Evolutionary conservation across 345 rosid genomes (phyloP).

Genomic region (Pseudoturritis turrita): DNA sequence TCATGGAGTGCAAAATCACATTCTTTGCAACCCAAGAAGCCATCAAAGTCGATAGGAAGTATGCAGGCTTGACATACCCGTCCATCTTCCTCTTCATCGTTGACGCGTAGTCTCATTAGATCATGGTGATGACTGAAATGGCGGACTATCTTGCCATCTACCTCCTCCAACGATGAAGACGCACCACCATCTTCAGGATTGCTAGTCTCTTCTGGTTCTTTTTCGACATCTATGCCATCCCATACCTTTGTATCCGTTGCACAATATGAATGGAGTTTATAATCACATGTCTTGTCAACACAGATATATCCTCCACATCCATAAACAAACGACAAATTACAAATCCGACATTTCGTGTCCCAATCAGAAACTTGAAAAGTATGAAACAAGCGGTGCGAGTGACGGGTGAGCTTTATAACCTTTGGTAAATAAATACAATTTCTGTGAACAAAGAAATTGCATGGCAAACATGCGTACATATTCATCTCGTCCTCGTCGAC

Average conservation of each 20-base stretch:
- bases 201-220: background rate
- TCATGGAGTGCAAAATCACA: constrained; percentile 2
- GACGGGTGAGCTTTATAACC: background rate
- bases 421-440: background rate
- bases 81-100: background rate
- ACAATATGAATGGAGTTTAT: background rate
- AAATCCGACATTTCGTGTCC: background rate
- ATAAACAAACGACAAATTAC: fast-evolving
- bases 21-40: background rate
- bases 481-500: no score
- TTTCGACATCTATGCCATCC: constrained; percentile 9
- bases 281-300: background rate
- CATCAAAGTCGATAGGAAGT: background rate
- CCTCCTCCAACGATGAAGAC: background rate
- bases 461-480: no score
- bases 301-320: background rate
- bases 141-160: background rate
- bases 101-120: background rate
- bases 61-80: background rate
- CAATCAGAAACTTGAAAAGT: background rate
- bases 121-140: background rate
- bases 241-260: background rate
- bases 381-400: background rate
- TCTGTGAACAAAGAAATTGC: background rate
- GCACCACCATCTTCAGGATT: background rate